A percentile compares a stretch with the other conserved stretches of the same genome.
Conservation (phyloP, 177 flowering plant genomes). For the Tripterygium wilfordii region DNA sequence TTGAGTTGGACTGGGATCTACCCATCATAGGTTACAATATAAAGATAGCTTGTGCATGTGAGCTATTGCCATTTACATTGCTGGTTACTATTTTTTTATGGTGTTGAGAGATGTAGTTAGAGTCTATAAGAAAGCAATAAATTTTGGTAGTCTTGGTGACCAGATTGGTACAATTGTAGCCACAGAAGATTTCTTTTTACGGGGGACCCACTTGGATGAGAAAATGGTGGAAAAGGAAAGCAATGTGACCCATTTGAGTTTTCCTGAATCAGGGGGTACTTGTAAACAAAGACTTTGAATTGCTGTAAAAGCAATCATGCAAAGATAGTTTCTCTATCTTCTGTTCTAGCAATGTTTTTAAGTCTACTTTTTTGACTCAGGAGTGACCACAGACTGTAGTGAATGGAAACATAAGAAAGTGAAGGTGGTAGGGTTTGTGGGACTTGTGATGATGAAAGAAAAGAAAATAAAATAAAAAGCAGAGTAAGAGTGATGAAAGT, state of each 20-base stretch:
- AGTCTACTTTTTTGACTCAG: slow-evolving; percentile 21
- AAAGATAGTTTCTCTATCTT: slow-evolving; percentile 7
- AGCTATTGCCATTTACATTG: too few species aligned
- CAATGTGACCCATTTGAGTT: background rate
- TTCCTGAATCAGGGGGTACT: background rate
- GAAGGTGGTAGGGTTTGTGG: slow-evolving; percentile 20
- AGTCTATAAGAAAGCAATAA: slow-evolving; percentile 13
- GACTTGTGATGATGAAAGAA: slow-evolving; percentile 26
- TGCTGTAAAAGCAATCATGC: slow-evolving; percentile 23
- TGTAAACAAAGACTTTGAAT: slow-evolving; percentile 3
- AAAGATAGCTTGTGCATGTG: too few species aligned
- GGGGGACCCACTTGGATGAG: slow-evolving; percentile 7
- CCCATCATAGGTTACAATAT: too few species aligned
- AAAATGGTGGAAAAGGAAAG: background rate
- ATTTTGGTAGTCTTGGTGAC: slow-evolving; percentile 4
- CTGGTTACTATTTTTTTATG: too few species aligned
- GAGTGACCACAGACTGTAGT: slow-evolving; percentile 9
- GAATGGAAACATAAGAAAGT: slow-evolving; percentile 29
- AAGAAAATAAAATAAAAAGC: background rate
- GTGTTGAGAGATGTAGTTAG: background rate
- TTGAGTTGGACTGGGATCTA: too few species aligned
- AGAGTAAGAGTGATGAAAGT: background rate
- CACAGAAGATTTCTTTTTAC: background rate
- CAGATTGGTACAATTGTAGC: background rate
- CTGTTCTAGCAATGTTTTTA: background rate